Conservation (phyloP, 2,329 filamentous ascomycete species). For the Apiospora hydei region DNA sequence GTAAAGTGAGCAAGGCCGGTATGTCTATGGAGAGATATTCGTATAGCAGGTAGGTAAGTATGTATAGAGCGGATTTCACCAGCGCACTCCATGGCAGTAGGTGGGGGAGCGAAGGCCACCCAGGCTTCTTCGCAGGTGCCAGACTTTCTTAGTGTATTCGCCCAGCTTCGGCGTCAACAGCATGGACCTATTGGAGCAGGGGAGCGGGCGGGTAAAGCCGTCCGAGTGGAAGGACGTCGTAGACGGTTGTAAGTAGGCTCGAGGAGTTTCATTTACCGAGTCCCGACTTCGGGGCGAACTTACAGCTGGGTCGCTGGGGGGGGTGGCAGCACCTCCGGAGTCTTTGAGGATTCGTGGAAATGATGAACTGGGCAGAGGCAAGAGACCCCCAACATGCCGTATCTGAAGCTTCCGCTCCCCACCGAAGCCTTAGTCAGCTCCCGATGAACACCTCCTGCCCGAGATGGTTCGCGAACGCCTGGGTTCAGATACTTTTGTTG, state of each 20-base stretch:
- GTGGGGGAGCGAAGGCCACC: not conserved
- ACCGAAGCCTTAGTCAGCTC: not conserved
- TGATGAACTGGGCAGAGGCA: not conserved
- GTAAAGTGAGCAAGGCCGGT: not conserved
- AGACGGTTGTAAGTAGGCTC: not conserved
- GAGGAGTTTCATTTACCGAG: constrained; percentile 6
- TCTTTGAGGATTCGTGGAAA: not conserved
- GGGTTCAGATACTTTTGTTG: not conserved
- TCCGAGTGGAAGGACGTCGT: not conserved
- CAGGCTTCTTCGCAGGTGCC: not conserved
- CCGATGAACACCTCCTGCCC: constrained; percentile 16
- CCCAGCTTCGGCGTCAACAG: not conserved
- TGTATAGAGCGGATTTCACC: not conserved
- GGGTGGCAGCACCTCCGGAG: not conserved
- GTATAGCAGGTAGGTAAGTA: not conserved
- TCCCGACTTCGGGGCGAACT: not conserved
- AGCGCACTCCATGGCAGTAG: not conserved
- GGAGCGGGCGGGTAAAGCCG: not conserved
- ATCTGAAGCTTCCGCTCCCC: not conserved
- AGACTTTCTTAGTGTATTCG: not conserved
- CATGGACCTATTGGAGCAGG: not conserved
- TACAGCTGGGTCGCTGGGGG: not conserved
- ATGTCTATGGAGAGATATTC: too few species aligned
- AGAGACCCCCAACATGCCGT: not conserved
- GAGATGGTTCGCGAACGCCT: not conserved